Base-by-base conservation (phyloP, 352 stramenopile species). In the Pythium dissimile region DNA sequence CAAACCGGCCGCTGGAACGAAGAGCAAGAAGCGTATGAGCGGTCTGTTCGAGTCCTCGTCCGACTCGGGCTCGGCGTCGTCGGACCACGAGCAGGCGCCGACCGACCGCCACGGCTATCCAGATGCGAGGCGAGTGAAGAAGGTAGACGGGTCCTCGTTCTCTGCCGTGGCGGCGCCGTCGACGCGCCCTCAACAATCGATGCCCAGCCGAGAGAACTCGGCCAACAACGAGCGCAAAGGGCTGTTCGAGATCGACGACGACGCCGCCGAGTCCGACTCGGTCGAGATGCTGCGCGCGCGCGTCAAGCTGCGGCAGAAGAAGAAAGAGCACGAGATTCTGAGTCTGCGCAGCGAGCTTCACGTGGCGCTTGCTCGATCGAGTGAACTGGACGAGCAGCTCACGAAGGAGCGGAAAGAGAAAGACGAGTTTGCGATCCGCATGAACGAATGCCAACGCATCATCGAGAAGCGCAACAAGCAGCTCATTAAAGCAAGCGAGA, bases 381-480 rank as follows among this genome's bases (percentile, higher is more conserved):
- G 57, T 8, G 63, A 77, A 11, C 44, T 88, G 3, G 75, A 81
- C 38, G 61, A 41, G n/a, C 60, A 62, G 49, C 59, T 89, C 0
- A 34, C 20, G 30, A 30, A 56, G 5, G 65, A 71, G 9, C 65
- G 52, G n/a, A 75, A 72, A 38, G 73, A 83, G 47, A 89, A 87
- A 46, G 70, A 80, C 8, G 81, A 89, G 59, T 77, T 48, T 35
- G 69, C 65, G 31, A 92, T 90, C 57, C 77, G 83, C 46, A 85
- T 82, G 54, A 82, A 86, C 37, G 83, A 92, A 44, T 92, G 83
- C 52, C 80, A 92, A 43, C 72, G 78, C 5, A 86, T 91, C 34
- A 87, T 93, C 42, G 84, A 93, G 57, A 93, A 93, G 68, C 81
- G 84, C 61, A 93, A 89, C 69, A 88, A 88, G 53, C 84, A 93